Conservation (phyloP, 352 stramenopile genomes). For the Phytophthora idaei region DNA sequence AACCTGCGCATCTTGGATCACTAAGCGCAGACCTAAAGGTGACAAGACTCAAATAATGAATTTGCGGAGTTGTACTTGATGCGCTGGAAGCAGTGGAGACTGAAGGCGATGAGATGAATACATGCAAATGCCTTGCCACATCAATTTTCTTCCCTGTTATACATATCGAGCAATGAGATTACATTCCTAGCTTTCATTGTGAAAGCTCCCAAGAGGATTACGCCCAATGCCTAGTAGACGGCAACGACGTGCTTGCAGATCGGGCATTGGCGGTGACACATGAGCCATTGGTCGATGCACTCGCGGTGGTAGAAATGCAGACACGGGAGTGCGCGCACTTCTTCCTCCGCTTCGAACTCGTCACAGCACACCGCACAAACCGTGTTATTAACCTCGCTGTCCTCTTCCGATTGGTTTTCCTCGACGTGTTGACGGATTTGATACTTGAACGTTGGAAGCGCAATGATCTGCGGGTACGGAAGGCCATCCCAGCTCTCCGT, state of each 20-base stretch:
- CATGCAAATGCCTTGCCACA: slow-evolving; percentile 28
- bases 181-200: slow-evolving; percentile 2
- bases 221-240: slow-evolving; percentile 51
- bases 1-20: slow-evolving; percentile 95
- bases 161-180: slow-evolving; percentile 10
- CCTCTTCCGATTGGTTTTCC: slow-evolving; percentile 29
- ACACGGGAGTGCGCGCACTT: slow-evolving; percentile 82
- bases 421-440: slow-evolving; percentile 45
- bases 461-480: slow-evolving; percentile 83
- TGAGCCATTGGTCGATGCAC: slow-evolving; percentile 91
- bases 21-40: slow-evolving; percentile 39
- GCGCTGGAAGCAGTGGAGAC: slow-evolving; percentile 19
- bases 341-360: slow-evolving; percentile 77
- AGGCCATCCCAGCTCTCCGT: slow-evolving; percentile 74
- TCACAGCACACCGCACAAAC: slow-evolving; percentile 86
- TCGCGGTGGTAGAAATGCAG: slow-evolving; percentile 90
- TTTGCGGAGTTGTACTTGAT: slow-evolving; percentile 12
- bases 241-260: slow-evolving; percentile 89
- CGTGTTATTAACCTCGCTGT: slow-evolving; percentile 65
- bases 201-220: slow-evolving; percentile 20
- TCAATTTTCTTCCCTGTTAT: slow-evolving; percentile 32
- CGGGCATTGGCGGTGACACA: slow-evolving; percentile 83
- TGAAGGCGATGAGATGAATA: slow-evolving; percentile 28
- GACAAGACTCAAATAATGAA: slow-evolving; percentile 12
- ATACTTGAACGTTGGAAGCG: slow-evolving; percentile 83